These are phyloP conservation scores for Glarea lozoyensis DNA, from an alignment of 495 filamentous ascomycete genomes.

Conservation along the genomic window DNA sequence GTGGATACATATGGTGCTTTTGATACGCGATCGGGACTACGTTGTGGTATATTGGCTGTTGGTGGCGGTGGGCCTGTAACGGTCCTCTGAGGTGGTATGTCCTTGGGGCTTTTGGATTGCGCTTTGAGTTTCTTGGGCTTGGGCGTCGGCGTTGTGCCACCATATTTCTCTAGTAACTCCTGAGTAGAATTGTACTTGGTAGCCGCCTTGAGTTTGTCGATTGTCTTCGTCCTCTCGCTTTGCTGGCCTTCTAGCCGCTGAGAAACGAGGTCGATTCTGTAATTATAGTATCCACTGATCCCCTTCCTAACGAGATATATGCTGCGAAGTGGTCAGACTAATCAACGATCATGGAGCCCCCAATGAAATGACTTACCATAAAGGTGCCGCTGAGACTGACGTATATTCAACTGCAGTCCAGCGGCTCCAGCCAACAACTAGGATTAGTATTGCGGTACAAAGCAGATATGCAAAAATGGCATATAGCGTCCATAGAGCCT, in stretches of 20 bases:
- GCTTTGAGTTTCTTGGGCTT: slow-evolving; percentile 8
- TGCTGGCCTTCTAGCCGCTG: slow-evolving; percentile 62
- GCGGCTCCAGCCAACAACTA: slow-evolving; percentile 80
- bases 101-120: slow-evolving; percentile 10
- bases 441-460: slow-evolving; percentile 64
- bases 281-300: slow-evolving; percentile 65
- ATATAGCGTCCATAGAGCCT: slow-evolving; percentile 84
- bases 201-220: slow-evolving; percentile 86
- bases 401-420: slow-evolving; percentile 68
- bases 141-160: slow-evolving; percentile 47
- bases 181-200: slow-evolving; percentile 95
- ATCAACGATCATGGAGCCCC: neutral
- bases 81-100: slow-evolving; percentile 8
- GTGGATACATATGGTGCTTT: slow-evolving; percentile 16
- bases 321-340: slow-evolving; percentile 15
- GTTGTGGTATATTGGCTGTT: slow-evolving; percentile 71
- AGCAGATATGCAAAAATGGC: slow-evolving; percentile 82
- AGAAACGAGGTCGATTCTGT: slow-evolving; percentile 61
- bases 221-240: slow-evolving; percentile 71
- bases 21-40: slow-evolving; percentile 4
- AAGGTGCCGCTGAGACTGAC: slow-evolving; percentile 67
- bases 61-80: slow-evolving; percentile 51
- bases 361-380: slow-evolving; percentile 45
- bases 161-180: slow-evolving; percentile 90
- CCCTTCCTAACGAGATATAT: slow-evolving; percentile 28